Conservation (phyloP, 192 early-diverging fungal species). For the Neocallimastix lanati region DNA sequence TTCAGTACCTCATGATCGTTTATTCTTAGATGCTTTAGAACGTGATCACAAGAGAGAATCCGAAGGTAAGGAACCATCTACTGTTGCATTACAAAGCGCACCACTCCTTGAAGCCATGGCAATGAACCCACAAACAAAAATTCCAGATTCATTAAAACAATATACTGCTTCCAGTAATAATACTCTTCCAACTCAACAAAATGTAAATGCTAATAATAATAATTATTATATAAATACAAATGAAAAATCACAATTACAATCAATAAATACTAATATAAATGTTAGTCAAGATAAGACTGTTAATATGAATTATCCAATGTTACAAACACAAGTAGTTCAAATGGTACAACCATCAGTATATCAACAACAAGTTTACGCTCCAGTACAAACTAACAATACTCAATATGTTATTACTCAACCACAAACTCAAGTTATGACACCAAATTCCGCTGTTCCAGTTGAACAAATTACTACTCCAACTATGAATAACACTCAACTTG, state of each 20-base stretch:
- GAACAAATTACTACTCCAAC: neutral
- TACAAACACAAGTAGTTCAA: neutral
- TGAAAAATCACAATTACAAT: neutral
- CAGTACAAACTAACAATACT: neutral
- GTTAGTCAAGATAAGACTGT: neutral
- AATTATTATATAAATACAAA: neutral
- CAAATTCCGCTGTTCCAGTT: neutral
- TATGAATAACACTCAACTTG: neutral
- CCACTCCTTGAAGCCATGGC: neutral
- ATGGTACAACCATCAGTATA: neutral
- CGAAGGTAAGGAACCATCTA: constrained; percentile 66
- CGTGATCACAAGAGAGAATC: constrained; percentile 89
- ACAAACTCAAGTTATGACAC: neutral
- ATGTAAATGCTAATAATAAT: neutral
- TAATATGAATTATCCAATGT: neutral
- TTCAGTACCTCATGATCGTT: constrained; percentile 79
- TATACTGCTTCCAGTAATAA: neutral
- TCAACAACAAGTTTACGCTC: neutral
- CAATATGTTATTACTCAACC: neutral
- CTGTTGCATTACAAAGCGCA: constrained; percentile 16
- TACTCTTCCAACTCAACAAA: neutral
- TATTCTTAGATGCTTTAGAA: constrained; percentile 91
- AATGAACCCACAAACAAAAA: neutral
- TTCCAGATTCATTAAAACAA: neutral
- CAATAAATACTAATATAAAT: neutral